Evolutionary conservation across 371 early-diverging fungal genomes (phyloP), one percentile per base, ranked within the genome.

Genomic region (Mortierella sp.): DNA sequence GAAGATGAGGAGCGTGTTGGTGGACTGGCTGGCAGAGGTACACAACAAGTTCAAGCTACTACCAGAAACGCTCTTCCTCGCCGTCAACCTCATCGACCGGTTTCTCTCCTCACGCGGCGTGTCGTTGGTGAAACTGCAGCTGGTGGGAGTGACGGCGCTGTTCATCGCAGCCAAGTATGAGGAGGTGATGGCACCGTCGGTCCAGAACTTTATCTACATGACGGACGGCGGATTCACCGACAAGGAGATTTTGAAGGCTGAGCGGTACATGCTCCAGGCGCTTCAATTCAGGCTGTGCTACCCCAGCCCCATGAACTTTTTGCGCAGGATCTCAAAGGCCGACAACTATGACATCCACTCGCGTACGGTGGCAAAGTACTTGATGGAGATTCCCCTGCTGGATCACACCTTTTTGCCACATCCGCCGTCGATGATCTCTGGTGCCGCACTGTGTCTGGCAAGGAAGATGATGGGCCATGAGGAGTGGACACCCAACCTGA

Each of bases 131-230:
- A 99, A 98, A 80, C 92, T 99, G 16, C 99, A 99, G 85, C 90
- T 99, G 16, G 98, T 99, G n/a, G 99, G 99, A 3, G 90, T 98
- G 52, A 94, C 98, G 0, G 92, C 97, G 1, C 80, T 99, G 73
- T 95, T 98, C 76, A 92, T 99, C 70, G 98, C 99, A 0, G 88
- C 96, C 76, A 99, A 99, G 86, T 97, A 97, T 87, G 99, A 99
- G 90, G 99, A 99, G 86, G 93, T 97, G 50, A 85, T 91, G 37
- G 89, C 94, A 1, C 99, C 98, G 22, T 90, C 93, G 9, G 81
- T 98, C 40, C 81, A 90, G 65, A 93, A 96, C 82, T 95, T 96
- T 82, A 86, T 94, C 24, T 94, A 89, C 79, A 93, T 96, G 90
- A 90, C 96, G 1, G 96, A 95, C 77, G 90, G 90, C 26, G 91